These are phyloP conservation scores for Artemisia argyi DNA, from an alignment of 129 eudicot genomes.

Conservation along the genomic window DNA sequence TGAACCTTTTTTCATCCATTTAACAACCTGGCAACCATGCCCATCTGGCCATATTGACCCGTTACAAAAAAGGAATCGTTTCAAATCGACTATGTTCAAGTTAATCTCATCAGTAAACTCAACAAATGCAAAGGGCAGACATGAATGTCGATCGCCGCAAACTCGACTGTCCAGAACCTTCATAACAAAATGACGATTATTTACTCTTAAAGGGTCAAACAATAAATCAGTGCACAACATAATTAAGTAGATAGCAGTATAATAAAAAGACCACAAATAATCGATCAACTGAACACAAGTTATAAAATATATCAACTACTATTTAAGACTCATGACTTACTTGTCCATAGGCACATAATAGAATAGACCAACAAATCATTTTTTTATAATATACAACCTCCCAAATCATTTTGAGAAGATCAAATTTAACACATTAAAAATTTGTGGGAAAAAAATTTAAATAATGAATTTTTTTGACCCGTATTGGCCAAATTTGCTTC, in stretches of 20 bases:
- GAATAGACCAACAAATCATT: constrained; percentile 65
- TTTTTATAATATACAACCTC: too few relatives aligned
- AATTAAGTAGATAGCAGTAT: too few relatives aligned
- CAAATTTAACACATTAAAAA: too few relatives aligned
- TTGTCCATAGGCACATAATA: constrained; percentile 81
- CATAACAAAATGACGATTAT: not conserved
- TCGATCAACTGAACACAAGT: not conserved
- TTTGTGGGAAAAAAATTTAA: too few relatives aligned
- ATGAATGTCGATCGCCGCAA: constrained; percentile 93
- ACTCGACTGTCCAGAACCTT: constrained; percentile 93
- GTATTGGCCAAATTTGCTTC: too few relatives aligned
- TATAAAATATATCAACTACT: not conserved
- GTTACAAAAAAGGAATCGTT: too few relatives aligned
- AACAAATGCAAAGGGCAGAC: constrained; percentile 94
- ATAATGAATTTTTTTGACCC: too few relatives aligned
- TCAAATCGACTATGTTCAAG: constrained; percentile 42
- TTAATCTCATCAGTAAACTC: constrained; percentile 92
- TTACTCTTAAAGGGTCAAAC: not conserved
- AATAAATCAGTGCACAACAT: too few relatives aligned
- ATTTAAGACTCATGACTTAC: constrained; percentile 45
- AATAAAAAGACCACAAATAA: not conserved
- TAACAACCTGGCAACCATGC: too few relatives aligned
- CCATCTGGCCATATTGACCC: too few relatives aligned
- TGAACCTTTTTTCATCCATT: too few relatives aligned
- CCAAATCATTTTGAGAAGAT: too few relatives aligned